Percentiles rank a stretch among this genome's conserved stretches.
These are phyloP conservation scores for Acer negundo DNA, from an alignment of 345 rosid genomes.

Conservation along the genomic window DNA sequence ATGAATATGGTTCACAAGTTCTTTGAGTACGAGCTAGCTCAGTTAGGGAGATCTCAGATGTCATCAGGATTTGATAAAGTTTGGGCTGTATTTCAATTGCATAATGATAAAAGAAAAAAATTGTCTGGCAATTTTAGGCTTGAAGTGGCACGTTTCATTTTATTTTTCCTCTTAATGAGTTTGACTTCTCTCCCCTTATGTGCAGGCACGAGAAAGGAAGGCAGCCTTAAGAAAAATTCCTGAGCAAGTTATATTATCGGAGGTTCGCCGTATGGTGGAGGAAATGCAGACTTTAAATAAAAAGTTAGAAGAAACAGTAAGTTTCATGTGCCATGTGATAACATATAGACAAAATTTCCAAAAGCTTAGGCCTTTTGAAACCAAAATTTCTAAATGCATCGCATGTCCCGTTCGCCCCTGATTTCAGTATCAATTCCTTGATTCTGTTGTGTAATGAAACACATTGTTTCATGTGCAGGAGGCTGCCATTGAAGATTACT, in stretches of 20 bases:
- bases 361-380: neutral
- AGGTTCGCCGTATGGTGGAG: constrained; percentile 90
- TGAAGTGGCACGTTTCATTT: neutral
- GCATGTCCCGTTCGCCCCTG: neutral
- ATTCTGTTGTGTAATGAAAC: neutral
- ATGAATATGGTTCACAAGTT: neutral
- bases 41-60: neutral
- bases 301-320: constrained; percentile 84
- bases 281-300: constrained; percentile 81
- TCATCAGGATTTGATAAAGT: neutral
- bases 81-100: neutral
- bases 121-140: neutral
- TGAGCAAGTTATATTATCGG: constrained; percentile 70
- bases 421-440: neutral
- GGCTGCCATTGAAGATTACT: constrained; percentile 74
- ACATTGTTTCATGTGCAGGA: constrained; percentile 48
- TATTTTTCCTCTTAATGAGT: constrained; percentile 1
- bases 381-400: too few species aligned
- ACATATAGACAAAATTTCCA: neutral
- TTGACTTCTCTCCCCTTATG: constrained; percentile 5
- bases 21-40: neutral
- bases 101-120: too few species aligned
- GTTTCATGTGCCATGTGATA: constrained; percentile 15
- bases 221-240: constrained; percentile 71
- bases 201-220: constrained; percentile 75